These are phyloP conservation scores for Sarcodon aspratus DNA, from an alignment of 768 basidiomycete genomes.

Conservation along the genomic window DNA sequence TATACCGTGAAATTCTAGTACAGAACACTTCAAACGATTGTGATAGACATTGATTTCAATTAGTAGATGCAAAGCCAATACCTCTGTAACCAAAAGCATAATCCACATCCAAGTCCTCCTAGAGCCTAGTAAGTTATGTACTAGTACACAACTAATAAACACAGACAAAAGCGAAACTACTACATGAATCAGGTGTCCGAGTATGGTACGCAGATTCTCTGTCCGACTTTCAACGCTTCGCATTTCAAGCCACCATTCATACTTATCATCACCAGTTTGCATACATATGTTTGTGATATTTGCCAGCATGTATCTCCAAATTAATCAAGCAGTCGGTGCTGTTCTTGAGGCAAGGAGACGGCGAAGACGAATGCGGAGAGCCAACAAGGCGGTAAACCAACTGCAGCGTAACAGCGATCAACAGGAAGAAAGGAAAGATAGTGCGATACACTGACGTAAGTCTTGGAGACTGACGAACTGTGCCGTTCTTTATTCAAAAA, in stretches of 20 bases:
- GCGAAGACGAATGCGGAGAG: slow-evolving; percentile 26
- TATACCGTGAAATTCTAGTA: too few relatives aligned
- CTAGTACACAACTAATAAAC: too few relatives aligned
- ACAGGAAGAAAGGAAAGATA: slow-evolving; percentile 62
- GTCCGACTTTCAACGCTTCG: slow-evolving; percentile 47
- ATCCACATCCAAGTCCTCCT: too few relatives aligned
- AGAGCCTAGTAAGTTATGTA: too few relatives aligned
- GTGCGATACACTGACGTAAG: too few relatives aligned
- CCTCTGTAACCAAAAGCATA: too few relatives aligned
- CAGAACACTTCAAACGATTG: too few relatives aligned
- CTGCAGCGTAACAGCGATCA: slow-evolving; percentile 49
- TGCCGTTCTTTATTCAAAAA: too few relatives aligned
- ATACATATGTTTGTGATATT: slow-evolving; percentile 36
- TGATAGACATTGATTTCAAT: too few relatives aligned
- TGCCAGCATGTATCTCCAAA: slow-evolving; percentile 62
- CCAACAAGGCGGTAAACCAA: slow-evolving; percentile 52
- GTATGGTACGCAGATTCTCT: slow-evolving; percentile 44
- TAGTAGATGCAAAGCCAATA: too few relatives aligned
- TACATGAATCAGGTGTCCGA: not conserved
- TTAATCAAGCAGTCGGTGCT: slow-evolving; percentile 31
- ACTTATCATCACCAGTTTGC: slow-evolving; percentile 37
- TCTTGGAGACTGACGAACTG: too few relatives aligned
- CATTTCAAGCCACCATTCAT: slow-evolving; percentile 45
- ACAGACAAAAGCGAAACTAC: too few relatives aligned
- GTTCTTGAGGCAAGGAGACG: slow-evolving; percentile 6